Conservation (phyloP, 768 basidiomycete species). For the Lyophyllum shimeji region DNA sequence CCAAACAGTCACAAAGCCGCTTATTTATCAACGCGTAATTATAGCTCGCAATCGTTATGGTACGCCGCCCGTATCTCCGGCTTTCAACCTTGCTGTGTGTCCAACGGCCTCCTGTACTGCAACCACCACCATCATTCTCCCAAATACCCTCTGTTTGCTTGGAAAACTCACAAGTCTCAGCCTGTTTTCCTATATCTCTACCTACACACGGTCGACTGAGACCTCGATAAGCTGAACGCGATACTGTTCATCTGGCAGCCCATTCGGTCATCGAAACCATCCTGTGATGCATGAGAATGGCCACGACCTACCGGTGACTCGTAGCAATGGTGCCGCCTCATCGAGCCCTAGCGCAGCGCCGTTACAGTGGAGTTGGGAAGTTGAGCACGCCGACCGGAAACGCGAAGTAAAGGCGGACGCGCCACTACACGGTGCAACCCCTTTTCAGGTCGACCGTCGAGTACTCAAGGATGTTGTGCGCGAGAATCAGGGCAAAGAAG, state of each 20-base stretch:
- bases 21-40: constrained; percentile 13
- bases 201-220: not conserved
- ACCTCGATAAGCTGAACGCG: constrained; percentile 7
- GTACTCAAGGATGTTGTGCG: constrained; percentile 76
- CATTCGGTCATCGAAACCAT: constrained; percentile 15
- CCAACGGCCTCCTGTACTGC: not conserved
- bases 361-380: constrained; percentile 69
- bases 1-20: constrained; percentile 15
- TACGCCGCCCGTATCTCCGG: constrained; percentile 13
- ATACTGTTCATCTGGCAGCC: not conserved
- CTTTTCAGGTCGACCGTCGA: constrained; percentile 75
- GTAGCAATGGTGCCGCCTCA: constrained; percentile 8
- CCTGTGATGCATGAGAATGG: constrained; percentile 34
- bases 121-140: constrained; percentile 5
- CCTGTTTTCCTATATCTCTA: not conserved
- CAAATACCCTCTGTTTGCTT: not conserved
- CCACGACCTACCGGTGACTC: constrained; percentile 19
- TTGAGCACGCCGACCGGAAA: constrained; percentile 69
- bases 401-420: constrained; percentile 65
- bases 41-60: constrained; percentile 14
- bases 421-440: constrained; percentile 56
- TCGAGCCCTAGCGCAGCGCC: constrained; percentile 18
- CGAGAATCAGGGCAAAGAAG: constrained; percentile 64
- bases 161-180: not conserved
- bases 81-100: constrained; percentile 1